Percentiles rank a stretch among this genome's conserved stretches.
Conservation (phyloP, 2,329 filamentous ascomycete genomes). For the Talaromyces sp. region DNA sequence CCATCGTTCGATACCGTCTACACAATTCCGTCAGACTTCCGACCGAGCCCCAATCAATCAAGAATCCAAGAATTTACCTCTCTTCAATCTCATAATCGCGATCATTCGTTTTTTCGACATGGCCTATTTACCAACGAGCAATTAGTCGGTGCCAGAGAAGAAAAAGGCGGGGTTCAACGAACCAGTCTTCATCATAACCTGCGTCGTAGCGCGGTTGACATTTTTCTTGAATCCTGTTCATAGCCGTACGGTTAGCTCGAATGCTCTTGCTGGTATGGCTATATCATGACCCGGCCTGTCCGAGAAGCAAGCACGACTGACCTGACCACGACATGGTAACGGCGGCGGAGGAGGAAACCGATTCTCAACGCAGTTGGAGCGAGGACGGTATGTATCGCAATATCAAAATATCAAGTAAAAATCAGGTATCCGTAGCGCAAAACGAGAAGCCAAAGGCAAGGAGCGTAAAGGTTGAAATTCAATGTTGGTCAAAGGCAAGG, state of each 20-base stretch:
- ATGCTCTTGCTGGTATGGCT: not conserved
- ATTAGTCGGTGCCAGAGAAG: not conserved
- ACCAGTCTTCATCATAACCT: slow-evolving; percentile 99
- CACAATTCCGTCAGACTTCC: slow-evolving; percentile 24
- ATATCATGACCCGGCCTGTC: not conserved
- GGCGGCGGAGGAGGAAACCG: not conserved
- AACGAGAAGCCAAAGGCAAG: not conserved
- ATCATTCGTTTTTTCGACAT: slow-evolving; percentile 98
- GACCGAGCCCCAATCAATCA: not conserved
- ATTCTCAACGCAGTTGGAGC: not conserved
- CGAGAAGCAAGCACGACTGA: slow-evolving; percentile 33
- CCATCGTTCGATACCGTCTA: slow-evolving; percentile 96
- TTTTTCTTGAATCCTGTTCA: slow-evolving; percentile 83
- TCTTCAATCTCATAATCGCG: slow-evolving; percentile 98
- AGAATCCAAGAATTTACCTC: slow-evolving; percentile 52
- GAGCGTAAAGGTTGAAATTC: not conserved
- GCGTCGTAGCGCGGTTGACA: slow-evolving; percentile 97
- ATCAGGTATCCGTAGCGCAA: not conserved
- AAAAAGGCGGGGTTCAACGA: slow-evolving; percentile 29
- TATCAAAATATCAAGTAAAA: not conserved
- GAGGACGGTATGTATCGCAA: not conserved
- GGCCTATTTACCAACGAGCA: slow-evolving; percentile 51
- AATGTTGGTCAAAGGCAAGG: not conserved
- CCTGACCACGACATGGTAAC: slow-evolving; percentile 69
- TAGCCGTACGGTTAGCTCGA: not conserved